Base-by-base conservation (phyloP, 352 stramenopile genomes). In the Peronospora destructor region DNA sequence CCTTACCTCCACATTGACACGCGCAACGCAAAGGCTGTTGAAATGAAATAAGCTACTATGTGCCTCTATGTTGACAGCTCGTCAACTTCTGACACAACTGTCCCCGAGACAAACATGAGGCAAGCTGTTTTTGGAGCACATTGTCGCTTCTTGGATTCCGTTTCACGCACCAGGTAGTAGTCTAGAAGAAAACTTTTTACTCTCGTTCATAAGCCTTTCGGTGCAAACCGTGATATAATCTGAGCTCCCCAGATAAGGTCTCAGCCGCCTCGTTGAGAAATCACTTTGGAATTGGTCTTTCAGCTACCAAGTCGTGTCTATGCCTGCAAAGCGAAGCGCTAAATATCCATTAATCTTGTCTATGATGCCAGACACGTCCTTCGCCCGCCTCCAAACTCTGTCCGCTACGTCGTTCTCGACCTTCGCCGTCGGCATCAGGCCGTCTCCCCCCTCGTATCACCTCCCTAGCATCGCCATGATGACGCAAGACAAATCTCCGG, bases 221-320 rank as follows among this genome's bases (percentile, higher is more conserved):
- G 59, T 68, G 54, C 54, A 59, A 64, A 61, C 40, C 45, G 49
- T 64, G 49, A 68, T 35, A 68, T 68, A 68, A 42, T 64, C 59
- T 62, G 49, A 64, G 59, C 59, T 55, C 61, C 49, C 53, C 43
- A 62, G 49, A 49, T 40, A 38, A 37, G 45, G 49, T 26, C 56
- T 60, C 50, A 58, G 50, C 34, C 34, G 30, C 42, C 45, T 23
- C 28, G 5, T 49, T 60, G 42, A 36, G 25, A 50, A 55, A 61
- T 68, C 54, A 68, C 49, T 68, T 64, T 46, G 19, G 28, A 64
- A 68, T 64, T 23, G 4, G 25, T 11, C 40, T 13, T 19, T 1
- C 13, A 59, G 34, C 45, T 49, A 39, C 33, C 2, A 53, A 54
- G 25, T 17, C 34, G 36, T 34, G 26, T 34, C n/a, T 23, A 11